Evolutionary conservation across 306 rosid species (phyloP), one percentile per base, ranked within the genome.

Genomic region (Medicago ruthenica): DNA sequence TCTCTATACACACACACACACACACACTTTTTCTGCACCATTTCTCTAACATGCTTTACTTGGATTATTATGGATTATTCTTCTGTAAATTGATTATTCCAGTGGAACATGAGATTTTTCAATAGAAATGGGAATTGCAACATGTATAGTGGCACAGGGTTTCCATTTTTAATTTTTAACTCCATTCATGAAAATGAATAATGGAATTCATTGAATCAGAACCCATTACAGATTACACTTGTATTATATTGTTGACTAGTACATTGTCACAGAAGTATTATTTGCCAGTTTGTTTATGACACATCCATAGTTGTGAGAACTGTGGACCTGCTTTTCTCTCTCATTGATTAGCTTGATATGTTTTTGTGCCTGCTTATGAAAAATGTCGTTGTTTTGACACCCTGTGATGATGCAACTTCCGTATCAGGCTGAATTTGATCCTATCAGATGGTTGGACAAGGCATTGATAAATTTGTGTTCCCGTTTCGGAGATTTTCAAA

Each of bases 401-500:
- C 71, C 6, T 64, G 36, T 85, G 82, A 67, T 45, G 63, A 69
- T 76, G 73, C 70, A 67, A 80, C 51, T 83, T 53, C 77, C 36
- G 27, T 78, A 84, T 76, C 89, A 92, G 99, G 97, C 97, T 72
- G 99, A 92, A 85, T 95, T 92, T 86, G 99, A 95, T 80, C 99
- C 99, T 78, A 88, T 95, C 81, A 86, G 98, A 87, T 95, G 99
- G 99, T 70, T 95, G 90, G 99, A 95, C 80, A 95, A 92, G 85
- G 86, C 99, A 76, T 81, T 95, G 82, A 95, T 95, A 81, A 90
- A 88, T 81, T 57, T 95, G 72, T 92, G 99, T 85, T 83, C 98
- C 67, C 97, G 91, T 62, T 89, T 92, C 81, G 99, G 99, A 76
- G 97, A 95, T 60, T 95, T 85, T 83, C 97, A 92, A 75, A 95